Base-by-base conservation (phyloP, 2,329 filamentous ascomycete genomes). In the Penicillium concentricum region DNA sequence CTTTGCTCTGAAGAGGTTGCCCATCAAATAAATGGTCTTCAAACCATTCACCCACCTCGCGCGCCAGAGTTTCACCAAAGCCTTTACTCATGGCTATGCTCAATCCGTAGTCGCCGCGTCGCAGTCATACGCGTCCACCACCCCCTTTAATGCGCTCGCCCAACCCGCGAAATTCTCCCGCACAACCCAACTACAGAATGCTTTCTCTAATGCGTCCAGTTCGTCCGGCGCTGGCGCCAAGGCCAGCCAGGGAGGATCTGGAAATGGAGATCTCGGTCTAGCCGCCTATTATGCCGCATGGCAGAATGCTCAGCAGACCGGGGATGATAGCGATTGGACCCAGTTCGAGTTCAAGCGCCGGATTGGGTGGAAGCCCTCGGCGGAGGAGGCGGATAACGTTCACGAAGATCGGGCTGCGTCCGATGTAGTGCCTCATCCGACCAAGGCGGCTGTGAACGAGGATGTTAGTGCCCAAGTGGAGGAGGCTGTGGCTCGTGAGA, bases 41-140 rank as follows among this genome's bases (percentile, higher is more conserved):
- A 88, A 88, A 78, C 79, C 80, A 69, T 87, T 87, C 70, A 84
- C 86, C 72, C 83, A 86, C 82, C 90, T 97, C 83, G 91, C 96
- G 86, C 93, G 94, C 83, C 90, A 93, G 84, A 92, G 91, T 88
- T 89, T 97, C 80, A 88, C 91, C 74, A 97, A 97, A 82, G 92
- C 92, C 72, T 89, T 97, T 77, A 93, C 91, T 76, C 91, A 97
- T 85, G 93, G 93, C 79, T 97, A 97, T 84, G 92, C 92, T 69
- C 93, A 97, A 77, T 96, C 92, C 62, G 89, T 97, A 79, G 92
- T 99, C 79, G 94, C 94, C 72, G 93, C 92, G 70, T 91, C 91
- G 63, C 92, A 96, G 84, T 87, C 89, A 82, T 84, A 91, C 87
- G 83, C 87, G 80, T 73, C 91, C 41, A 81, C 84, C 61, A 82